Conservation (phyloP, 1,139 yeast species). For the Saccharomycopsis phalli region DNA sequence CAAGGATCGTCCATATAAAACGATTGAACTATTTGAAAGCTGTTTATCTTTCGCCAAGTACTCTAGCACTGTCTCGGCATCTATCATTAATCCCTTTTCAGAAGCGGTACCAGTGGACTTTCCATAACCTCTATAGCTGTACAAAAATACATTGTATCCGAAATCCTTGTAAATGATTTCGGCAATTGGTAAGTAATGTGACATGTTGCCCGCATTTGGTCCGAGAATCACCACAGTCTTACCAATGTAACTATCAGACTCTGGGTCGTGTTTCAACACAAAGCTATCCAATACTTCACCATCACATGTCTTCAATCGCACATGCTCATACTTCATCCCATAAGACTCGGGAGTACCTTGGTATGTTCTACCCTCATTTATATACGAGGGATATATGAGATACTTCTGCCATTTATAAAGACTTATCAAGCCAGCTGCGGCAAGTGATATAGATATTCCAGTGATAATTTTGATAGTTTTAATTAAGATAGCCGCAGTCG, state of each 20-base stretch:
- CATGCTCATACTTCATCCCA: constrained; percentile 54
- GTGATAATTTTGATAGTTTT: constrained; percentile 10
- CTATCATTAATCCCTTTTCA: constrained; percentile 74
- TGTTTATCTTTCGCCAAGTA: constrained; percentile 46
- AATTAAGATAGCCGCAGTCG: neutral
- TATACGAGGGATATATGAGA: constrained; percentile 72
- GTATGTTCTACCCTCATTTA: constrained; percentile 65
- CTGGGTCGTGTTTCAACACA: constrained; percentile 29
- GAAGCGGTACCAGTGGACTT: constrained; percentile 68
- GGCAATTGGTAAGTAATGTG: constrained; percentile 82
- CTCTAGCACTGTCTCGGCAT: constrained; percentile 66
- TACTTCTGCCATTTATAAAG: constrained; percentile 59
- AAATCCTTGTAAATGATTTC: constrained; percentile 55
- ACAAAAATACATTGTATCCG: constrained; percentile 72
- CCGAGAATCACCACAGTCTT: constrained; percentile 73
- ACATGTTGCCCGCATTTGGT: constrained; percentile 97
- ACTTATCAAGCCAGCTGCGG: constrained; percentile 19
- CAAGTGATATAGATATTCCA: constrained; percentile 13
- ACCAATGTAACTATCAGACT: constrained; percentile 38
- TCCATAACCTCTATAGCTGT: constrained; percentile 92
- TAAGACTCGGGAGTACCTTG: constrained; percentile 76
- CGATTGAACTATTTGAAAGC: constrained; percentile 43
- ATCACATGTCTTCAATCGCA: constrained; percentile 58
- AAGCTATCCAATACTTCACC: constrained; percentile 46
- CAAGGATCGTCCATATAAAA: constrained; percentile 80